Evolutionary conservation across 225 moss, liverwort and hornwort genomes (phyloP), one percentile per base, ranked within the genome.

Genomic region (Ulota crispa): DNA sequence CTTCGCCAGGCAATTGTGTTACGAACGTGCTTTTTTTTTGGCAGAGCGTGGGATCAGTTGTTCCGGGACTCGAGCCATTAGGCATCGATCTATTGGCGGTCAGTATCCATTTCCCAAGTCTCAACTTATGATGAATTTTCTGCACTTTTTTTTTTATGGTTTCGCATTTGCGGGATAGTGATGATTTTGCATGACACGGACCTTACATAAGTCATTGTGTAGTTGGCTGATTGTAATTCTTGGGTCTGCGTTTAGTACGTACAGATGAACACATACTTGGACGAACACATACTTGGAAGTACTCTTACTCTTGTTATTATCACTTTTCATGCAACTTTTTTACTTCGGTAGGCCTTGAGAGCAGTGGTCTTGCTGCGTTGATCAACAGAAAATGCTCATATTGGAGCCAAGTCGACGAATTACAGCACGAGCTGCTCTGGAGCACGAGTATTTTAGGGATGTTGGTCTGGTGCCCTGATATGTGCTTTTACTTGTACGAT

Each of bases 381-480:
- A 31, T 68, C 73, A 56, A 62, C 97, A 97, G 97, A 95, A 93
- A 92, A 97, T 97, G 97, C 81, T 97, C 77, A 93, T 91, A 50
- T 71, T 97, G 87, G 97, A 97, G 85, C 95, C 95, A 68, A 94
- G 94, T 86, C 92, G 89, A 80, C 89, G 97, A 82, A 92, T 97
- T 68, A 95, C 97, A 59, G 94, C 97, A 24, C 91, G 95, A 73
- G 87, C 87, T 81, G 97, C 94, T 62, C 77, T 97, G 87, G 97
- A 97, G 83, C 97, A 97, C 75, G 97, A 97, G 77, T 97, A 94
- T 68, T 97, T 97, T 75, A 97, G 93, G 88, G 97, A 97, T 66
- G 87, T 97, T 39, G 94, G 94, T 72, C 86, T 88, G 11, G 91
- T 97, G 65, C 95, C 97, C 79, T 97, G 89, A 97, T 50, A 8